These are phyloP conservation scores for Ceratorhiza oryzae-sativae DNA, from an alignment of 1,284 basidiomycete species.

Conservation along the genomic window DNA sequence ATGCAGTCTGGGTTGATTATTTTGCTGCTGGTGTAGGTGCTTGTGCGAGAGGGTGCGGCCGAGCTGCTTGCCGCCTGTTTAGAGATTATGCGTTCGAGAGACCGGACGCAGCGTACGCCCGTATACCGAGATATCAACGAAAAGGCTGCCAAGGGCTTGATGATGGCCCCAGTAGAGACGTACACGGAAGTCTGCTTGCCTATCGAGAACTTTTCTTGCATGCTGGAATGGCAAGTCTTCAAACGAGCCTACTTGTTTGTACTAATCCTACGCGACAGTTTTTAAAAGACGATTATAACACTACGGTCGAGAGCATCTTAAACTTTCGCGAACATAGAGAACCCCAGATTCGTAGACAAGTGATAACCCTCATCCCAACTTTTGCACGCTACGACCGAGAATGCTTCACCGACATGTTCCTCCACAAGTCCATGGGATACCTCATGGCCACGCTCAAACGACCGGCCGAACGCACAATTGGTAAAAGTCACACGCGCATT, in stretches of 20 bases:
- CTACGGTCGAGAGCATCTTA: constrained; percentile 91
- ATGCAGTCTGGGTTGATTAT: constrained; percentile 25
- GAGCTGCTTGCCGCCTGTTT: constrained; percentile 89
- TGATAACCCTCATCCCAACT: constrained; percentile 92
- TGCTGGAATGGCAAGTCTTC: constrained; percentile 81
- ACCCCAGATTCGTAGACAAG: constrained; percentile 85
- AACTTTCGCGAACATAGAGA: constrained; percentile 90
- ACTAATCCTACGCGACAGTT: constrained; percentile 61
- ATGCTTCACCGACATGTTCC: constrained; percentile 86
- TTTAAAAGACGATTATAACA: constrained; percentile 89
- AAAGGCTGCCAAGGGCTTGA: constrained; percentile 80
- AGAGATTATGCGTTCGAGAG: constrained; percentile 79
- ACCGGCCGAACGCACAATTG: constrained; percentile 87
- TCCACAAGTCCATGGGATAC: constrained; percentile 92
- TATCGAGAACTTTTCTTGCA: constrained; percentile 92
- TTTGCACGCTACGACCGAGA: constrained; percentile 94
- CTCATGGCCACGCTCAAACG: constrained; percentile 88
- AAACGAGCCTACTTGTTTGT: constrained; percentile 41
- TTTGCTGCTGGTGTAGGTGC: constrained; percentile 34
- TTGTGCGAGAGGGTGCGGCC: constrained; percentile 86
- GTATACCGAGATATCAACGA: constrained; percentile 78
- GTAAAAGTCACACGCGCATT: constrained; percentile 54
- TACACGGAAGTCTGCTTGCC: constrained; percentile 93
- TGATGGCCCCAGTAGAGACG: constrained; percentile 80
- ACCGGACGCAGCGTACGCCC: constrained; percentile 48